Percentiles rank a stretch among this genome's conserved stretches.
These are phyloP conservation scores for Obba rivulosa DNA, from an alignment of 768 basidiomycete genomes.

Conservation along the genomic window DNA sequence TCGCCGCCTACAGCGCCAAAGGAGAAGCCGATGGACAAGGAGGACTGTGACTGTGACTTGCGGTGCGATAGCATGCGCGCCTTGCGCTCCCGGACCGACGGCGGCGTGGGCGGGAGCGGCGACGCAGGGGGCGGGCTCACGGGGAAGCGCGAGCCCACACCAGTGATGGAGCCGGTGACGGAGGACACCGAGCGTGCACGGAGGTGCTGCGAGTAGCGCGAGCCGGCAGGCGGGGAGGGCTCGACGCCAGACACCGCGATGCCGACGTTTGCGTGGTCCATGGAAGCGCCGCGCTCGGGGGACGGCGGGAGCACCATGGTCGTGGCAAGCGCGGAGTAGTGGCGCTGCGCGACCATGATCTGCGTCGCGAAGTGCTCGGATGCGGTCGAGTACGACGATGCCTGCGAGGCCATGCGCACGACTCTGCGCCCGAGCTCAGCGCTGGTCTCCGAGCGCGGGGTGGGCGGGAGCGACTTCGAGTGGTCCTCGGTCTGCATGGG, in stretches of 20 bases:
- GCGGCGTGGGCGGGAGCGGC: slow-evolving; percentile 73
- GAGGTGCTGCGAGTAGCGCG: slow-evolving; percentile 36
- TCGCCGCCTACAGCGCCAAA: slow-evolving; percentile 49
- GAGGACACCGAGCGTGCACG: slow-evolving; percentile 60
- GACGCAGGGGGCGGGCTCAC: slow-evolving; percentile 56
- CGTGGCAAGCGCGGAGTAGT: slow-evolving; percentile 66
- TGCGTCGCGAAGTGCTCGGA: slow-evolving; percentile 51
- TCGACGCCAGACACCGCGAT: slow-evolving; percentile 12
- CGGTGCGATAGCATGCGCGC: slow-evolving; percentile 50
- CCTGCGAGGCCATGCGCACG: slow-evolving; percentile 42
- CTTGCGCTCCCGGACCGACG: slow-evolving; percentile 53
- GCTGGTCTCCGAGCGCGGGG: slow-evolving; percentile 51
- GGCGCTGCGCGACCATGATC: slow-evolving; percentile 70
- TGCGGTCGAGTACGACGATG: slow-evolving; percentile 48
- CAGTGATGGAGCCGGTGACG: slow-evolving; percentile 33
- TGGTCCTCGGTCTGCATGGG: slow-evolving; percentile 52
- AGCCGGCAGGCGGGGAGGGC: slow-evolving; percentile 7
- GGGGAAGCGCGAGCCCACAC: slow-evolving; percentile 17
- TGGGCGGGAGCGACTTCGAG: slow-evolving; percentile 40
- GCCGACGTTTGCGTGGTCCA: slow-evolving; percentile 30
- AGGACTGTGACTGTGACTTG: slow-evolving; percentile 43
- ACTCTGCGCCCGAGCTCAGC: slow-evolving; percentile 44
- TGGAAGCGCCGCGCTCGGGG: slow-evolving; percentile 31
- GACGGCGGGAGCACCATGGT: slow-evolving; percentile 53
- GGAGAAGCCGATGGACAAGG: slow-evolving; percentile 59